phyloP scores from a whole-genome alignment of 2,329 filamentous ascomycete species.

The Trichoderma endophyticum region DNA sequence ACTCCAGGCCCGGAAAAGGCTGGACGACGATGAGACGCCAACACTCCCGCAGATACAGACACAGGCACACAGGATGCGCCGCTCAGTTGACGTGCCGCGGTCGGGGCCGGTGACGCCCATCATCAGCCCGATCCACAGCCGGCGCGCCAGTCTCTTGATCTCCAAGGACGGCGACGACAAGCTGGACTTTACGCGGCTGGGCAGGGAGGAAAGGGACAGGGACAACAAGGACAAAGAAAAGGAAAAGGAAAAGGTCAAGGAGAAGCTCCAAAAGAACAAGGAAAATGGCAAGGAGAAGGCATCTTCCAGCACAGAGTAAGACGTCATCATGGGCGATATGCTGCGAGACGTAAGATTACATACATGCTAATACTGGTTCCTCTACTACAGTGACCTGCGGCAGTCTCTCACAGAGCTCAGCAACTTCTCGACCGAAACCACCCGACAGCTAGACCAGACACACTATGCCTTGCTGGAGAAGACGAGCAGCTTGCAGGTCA shows the following conservation, averaged over 20 bases:
- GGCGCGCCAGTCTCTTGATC: slow-evolving; percentile 41
- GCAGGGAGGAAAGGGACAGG: slow-evolving; percentile 32
- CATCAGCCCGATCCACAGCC: slow-evolving; percentile 43
- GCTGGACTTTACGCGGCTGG: slow-evolving; percentile 25
- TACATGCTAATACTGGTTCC: background rate
- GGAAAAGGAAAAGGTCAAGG: slow-evolving; percentile 23
- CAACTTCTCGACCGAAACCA: slow-evolving; percentile 59
- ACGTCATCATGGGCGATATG: background rate
- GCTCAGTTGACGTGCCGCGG: slow-evolving; percentile 45
- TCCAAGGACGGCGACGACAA: slow-evolving; percentile 30
- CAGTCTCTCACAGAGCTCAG: slow-evolving; percentile 54
- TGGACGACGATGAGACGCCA: slow-evolving; percentile 29
- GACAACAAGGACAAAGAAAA: slow-evolving; percentile 27
- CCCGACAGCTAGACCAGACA: slow-evolving; percentile 65
- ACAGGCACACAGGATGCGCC: slow-evolving; percentile 26
- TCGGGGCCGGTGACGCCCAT: slow-evolving; percentile 45
- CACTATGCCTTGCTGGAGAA: slow-evolving; percentile 73
- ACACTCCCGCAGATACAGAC: background rate
- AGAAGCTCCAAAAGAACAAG: slow-evolving; percentile 38
- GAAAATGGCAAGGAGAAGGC: slow-evolving; percentile 24
- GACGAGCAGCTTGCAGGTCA: slow-evolving; percentile 60
- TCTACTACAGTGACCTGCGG: slow-evolving; percentile 44
- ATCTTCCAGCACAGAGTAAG: slow-evolving; percentile 34
- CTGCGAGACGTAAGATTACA: background rate
- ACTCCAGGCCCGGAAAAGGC: slow-evolving; percentile 28